Conservation (phyloP, 192 early-diverging fungal species). For the Thamnidium elegans region DNA sequence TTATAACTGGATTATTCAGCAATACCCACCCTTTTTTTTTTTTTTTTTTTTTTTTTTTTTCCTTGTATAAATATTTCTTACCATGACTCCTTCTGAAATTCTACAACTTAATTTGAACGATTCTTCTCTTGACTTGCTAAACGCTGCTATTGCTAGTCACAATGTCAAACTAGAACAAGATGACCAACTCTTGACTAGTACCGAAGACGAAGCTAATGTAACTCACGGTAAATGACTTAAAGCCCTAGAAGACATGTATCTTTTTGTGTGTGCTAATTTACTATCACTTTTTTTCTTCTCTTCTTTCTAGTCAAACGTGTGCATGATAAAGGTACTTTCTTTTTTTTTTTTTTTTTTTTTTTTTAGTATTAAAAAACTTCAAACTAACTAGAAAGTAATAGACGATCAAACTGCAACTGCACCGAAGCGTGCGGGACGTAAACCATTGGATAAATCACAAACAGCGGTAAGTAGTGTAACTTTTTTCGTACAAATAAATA, state of each 20-base stretch:
- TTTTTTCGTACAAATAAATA: too few species aligned
- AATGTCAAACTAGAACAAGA: neutral
- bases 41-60: neutral
- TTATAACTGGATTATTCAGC: too few species aligned
- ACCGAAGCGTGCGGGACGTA: constrained; percentile 31
- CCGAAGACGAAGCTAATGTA: neutral
- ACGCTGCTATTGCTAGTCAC: constrained; percentile 16
- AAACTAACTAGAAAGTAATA: neutral
- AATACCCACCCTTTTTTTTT: neutral
- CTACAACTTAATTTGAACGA: neutral
- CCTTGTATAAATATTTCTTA: neutral
- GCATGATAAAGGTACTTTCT: too few species aligned
- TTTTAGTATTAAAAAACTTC: too few species aligned
- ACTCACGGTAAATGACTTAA: neutral
- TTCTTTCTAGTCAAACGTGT: neutral
- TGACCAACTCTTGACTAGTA: neutral
- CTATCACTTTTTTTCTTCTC: neutral
- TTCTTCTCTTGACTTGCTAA: constrained; percentile 7
- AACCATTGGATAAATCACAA: constrained; percentile 28
- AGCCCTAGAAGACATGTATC: too few species aligned
- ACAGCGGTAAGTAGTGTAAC: constrained; percentile 14
- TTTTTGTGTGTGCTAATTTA: neutral
- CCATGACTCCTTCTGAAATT: constrained; percentile 1
- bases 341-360: too few species aligned
- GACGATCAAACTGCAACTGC: constrained; percentile 2